Percentiles rank a stretch among this genome's conserved stretches.
Conservation (phyloP, 1,139 yeast species). For the Sugiyamaella xylanicola region DNA sequence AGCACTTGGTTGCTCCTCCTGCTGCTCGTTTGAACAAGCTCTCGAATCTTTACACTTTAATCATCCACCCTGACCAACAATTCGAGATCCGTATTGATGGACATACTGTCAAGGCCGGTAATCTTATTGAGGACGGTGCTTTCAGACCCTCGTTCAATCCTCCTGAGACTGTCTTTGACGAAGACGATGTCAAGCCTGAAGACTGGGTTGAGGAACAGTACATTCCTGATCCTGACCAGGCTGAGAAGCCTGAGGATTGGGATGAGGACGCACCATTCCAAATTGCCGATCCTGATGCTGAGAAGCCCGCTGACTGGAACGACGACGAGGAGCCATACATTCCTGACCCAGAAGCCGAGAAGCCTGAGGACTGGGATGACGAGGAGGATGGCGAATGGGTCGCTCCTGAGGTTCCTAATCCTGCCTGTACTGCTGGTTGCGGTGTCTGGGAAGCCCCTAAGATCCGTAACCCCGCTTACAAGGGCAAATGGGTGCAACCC, state of each 20-base stretch:
- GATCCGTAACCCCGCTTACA: conserved; percentile 66
- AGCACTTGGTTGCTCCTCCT: conserved; percentile 68
- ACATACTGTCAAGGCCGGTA: conserved; percentile 68
- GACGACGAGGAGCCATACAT: conserved; percentile 61
- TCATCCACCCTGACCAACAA: conserved; percentile 62
- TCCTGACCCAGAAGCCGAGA: conserved; percentile 62
- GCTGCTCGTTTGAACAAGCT: conserved; percentile 58
- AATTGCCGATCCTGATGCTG: conserved; percentile 66
- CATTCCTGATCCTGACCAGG: conserved; percentile 67
- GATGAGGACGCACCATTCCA: conserved; percentile 63
- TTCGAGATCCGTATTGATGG: conserved; percentile 86
- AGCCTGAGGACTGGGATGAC: conserved; percentile 82
- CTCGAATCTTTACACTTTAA: conserved; percentile 71
- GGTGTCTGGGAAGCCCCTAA: conserved; percentile 71
- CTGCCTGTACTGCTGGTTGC: conserved; percentile 73
- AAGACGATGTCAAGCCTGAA: conserved; percentile 64
- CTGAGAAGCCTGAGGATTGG: conserved; percentile 77
- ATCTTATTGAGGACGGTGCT: conserved; percentile 53
- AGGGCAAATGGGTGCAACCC: conserved; percentile 79
- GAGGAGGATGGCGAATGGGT: conserved; percentile 85
- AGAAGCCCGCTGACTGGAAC: conserved; percentile 78
- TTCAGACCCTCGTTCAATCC: conserved; percentile 69
- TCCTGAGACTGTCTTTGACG: conserved; percentile 63
- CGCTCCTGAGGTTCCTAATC: conserved; percentile 70
- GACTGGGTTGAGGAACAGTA: conserved; percentile 75